Percentiles rank a stretch among this genome's conserved stretches.
phyloP scores from a whole-genome alignment of 495 filamentous ascomycete genomes.

The Aspergillus wentii region DNA sequence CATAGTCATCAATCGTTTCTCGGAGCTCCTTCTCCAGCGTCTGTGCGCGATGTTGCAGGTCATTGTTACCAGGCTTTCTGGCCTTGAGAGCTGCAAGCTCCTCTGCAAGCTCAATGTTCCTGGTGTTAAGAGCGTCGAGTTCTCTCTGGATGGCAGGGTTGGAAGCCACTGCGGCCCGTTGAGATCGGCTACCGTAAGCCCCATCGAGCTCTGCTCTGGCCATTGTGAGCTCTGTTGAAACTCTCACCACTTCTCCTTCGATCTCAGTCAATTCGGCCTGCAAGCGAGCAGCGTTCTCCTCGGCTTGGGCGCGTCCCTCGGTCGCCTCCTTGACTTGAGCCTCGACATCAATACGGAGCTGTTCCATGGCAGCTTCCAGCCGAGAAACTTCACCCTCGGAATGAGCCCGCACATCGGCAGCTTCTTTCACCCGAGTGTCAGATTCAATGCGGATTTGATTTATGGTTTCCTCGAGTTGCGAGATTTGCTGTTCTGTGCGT shows the following conservation, averaged over 20 bases:
- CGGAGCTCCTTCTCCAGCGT: slow-evolving; percentile 73
- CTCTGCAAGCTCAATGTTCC: slow-evolving; percentile 53
- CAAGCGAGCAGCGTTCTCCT: slow-evolving; percentile 48
- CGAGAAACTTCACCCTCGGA: slow-evolving; percentile 13
- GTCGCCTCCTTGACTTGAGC: slow-evolving; percentile 21
- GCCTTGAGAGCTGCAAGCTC: slow-evolving; percentile 53
- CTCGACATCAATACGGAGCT: slow-evolving; percentile 19
- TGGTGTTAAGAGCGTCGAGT: slow-evolving; percentile 56
- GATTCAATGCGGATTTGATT: slow-evolving; percentile 32
- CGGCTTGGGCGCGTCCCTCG: slow-evolving; percentile 24
- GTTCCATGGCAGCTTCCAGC: slow-evolving; percentile 16
- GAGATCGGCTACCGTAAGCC: slow-evolving; percentile 74
- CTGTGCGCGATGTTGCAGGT: slow-evolving; percentile 54
- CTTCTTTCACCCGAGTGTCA: slow-evolving; percentile 27
- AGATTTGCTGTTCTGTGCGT: slow-evolving; percentile 25
- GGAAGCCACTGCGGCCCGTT: slow-evolving; percentile 72
- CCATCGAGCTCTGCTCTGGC: slow-evolving; percentile 92
- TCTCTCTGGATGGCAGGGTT: slow-evolving; percentile 62
- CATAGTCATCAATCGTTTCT: slow-evolving; percentile 79
- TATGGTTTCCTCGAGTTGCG: slow-evolving; percentile 33
- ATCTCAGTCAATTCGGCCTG: slow-evolving; percentile 64
- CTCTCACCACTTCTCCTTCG: slow-evolving; percentile 75
- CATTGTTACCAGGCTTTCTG: slow-evolving; percentile 31
- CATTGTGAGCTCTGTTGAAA: slow-evolving; percentile 88
- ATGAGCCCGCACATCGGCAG: slow-evolving; percentile 6